Conservation (phyloP, 495 filamentous ascomycete species). For the Neurospora sp. region DNA sequence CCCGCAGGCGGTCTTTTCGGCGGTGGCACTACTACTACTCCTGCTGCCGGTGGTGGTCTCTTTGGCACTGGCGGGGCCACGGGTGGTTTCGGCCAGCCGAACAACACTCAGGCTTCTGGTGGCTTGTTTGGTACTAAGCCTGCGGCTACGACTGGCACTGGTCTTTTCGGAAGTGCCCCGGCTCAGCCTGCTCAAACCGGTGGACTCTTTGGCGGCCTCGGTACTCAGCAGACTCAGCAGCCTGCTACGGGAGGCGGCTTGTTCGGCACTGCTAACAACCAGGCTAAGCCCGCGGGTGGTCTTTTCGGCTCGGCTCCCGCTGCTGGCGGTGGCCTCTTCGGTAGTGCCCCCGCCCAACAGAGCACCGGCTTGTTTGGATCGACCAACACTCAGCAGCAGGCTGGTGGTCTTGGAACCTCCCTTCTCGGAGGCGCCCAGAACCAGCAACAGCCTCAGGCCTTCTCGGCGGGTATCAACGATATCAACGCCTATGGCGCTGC, state of each 20-base stretch:
- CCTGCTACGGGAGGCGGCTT: slow-evolving; percentile 41
- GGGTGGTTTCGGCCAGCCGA: slow-evolving; percentile 21
- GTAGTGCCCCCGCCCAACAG: slow-evolving; percentile 35
- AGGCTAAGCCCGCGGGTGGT: slow-evolving; percentile 31
- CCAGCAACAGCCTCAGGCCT: slow-evolving; percentile 47
- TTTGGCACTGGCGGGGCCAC: slow-evolving; percentile 31
- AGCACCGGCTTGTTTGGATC: slow-evolving; percentile 32
- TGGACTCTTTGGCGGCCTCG: slow-evolving; percentile 41
- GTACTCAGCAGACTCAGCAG: slow-evolving; percentile 39
- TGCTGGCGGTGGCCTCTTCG: slow-evolving; percentile 33
- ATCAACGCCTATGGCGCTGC: slow-evolving; percentile 71
- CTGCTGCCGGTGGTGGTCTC: slow-evolving; percentile 26
- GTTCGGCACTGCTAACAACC: slow-evolving; percentile 42
- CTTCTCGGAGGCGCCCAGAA: slow-evolving; percentile 31
- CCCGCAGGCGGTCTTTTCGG: slow-evolving; percentile 41
- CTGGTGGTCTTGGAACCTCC: slow-evolving; percentile 23
- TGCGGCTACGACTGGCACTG: slow-evolving; percentile 27
- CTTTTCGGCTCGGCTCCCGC: slow-evolving; percentile 40
- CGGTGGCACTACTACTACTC: slow-evolving; percentile 11
- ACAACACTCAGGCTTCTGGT: slow-evolving; percentile 26
- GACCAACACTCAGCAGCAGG: slow-evolving; percentile 32
- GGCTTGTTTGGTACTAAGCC: slow-evolving; percentile 54
- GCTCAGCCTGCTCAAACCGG: slow-evolving; percentile 26
- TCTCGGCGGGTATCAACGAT: slow-evolving; percentile 68
- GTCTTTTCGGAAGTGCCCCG: slow-evolving; percentile 12